Conservation (phyloP, 2,329 filamentous ascomycete genomes). For the Alternaria infectoria region DNA sequence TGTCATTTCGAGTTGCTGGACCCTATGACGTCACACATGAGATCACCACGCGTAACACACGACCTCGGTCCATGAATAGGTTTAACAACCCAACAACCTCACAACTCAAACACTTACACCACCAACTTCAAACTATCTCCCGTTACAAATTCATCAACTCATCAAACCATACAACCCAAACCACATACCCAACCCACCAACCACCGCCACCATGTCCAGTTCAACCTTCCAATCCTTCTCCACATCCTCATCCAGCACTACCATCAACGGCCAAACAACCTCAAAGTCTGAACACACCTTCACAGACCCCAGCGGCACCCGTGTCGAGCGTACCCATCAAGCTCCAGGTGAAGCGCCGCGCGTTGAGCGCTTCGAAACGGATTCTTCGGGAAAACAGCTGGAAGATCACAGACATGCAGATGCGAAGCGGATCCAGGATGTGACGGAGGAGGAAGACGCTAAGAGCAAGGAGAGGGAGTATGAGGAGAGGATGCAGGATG, state of each 20-base stretch:
- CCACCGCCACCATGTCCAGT: conserved; percentile 12
- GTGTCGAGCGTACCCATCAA: conserved; percentile 32
- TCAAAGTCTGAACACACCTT: conserved; percentile 32
- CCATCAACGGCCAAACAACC: conserved; percentile 38
- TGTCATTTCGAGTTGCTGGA: background rate
- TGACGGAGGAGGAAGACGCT: conserved; percentile 39
- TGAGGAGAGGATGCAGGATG: conserved; percentile 52
- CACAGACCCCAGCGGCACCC: conserved; percentile 39
- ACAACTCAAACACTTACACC: background rate
- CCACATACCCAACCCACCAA: background rate
- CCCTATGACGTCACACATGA: conserved; percentile 21
- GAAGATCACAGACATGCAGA: conserved; percentile 9
- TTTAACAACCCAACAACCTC: background rate
- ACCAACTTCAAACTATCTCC: background rate
- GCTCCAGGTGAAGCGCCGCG: conserved; percentile 32
- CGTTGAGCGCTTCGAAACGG: conserved; percentile 36
- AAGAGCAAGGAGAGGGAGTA: conserved; percentile 47
- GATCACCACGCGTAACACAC: conserved; percentile 8
- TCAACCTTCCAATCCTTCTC: conserved; percentile 37
- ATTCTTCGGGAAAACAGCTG: conserved; percentile 26
- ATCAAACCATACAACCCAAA: background rate
- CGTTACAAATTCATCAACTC: background rate
- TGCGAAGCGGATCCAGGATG: conserved; percentile 37
- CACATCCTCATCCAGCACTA: conserved; percentile 29
- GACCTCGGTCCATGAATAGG: background rate